Base-by-base conservation (phyloP, 1,284 basidiomycete species). In the Cryptococcus neoformans region DNA sequence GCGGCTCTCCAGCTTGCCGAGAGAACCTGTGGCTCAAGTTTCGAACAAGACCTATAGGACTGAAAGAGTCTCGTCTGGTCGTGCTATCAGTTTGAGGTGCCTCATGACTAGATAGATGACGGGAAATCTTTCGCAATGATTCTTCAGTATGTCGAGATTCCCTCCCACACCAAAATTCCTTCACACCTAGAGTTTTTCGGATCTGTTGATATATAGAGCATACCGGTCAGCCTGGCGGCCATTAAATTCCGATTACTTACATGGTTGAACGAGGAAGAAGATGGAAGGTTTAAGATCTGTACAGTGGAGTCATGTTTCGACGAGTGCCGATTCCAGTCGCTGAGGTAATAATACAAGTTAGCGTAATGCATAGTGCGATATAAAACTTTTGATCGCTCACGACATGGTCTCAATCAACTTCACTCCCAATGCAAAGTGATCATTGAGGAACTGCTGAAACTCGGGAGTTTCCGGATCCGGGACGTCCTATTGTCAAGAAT, bases 91-190 rank as follows among this genome's bases (percentile, higher is more conserved):
- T 36, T n/a, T 45, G 36, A 7, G 17, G 37, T 44, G 35, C 47
- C 4, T 11, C 12, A 36, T 53, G 41, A 28, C 16, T 21, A 17
- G n/a, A 28, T 10, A 12, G 7, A 10, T 42, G 16, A 39, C 53
- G 48, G 12, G 49, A 40, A 44, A 47, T 37, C 39, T 21, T 21
- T 16, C 47, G 45, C 37, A 59, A 35, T 9, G 53, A 45, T 40
- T 59, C 55, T 38, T 54, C 54, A 12, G 60, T 56, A 50, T 68
- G 66, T 6, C 44, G 57, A 9, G 66, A 66, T 48, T 46, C 38
- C 6, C 71, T 59, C 10, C 69, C 71, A 52, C 69, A 72, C 71
- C 71, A 73, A 51, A 62, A 68, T 16, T 72, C 71, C 46, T 61
- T 66, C 16, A 72, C 62, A 9, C 62, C 62, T 8, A 73, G 55